Conservation (phyloP, 2,329 filamentous ascomycete genomes). For the Neofusicoccum sp. region DNA sequence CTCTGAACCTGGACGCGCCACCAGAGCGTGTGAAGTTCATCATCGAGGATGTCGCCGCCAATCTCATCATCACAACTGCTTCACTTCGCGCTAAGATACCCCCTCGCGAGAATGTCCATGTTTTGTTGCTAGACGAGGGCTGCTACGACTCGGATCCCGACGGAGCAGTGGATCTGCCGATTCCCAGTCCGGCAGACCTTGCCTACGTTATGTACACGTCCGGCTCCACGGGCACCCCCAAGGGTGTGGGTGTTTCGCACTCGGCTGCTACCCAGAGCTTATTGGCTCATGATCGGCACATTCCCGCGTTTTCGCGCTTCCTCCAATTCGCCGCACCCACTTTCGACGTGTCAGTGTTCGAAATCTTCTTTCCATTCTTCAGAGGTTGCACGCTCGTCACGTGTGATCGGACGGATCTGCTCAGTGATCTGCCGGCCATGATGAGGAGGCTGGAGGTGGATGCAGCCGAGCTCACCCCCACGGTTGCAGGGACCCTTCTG, state of each 20-base stretch:
- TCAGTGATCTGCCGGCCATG: conserved; percentile 69
- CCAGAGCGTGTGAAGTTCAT: conserved; percentile 77
- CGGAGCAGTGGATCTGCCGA: conserved; percentile 1
- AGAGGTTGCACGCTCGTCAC: conserved; percentile 71
- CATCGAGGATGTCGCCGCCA: conserved; percentile 69
- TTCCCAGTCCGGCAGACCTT: conserved; percentile 39
- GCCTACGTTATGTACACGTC: conserved; percentile 95
- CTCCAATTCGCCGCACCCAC: conserved; percentile 90
- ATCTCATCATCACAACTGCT: conserved; percentile 63
- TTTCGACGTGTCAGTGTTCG: conserved; percentile 92
- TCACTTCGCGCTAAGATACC: conserved; percentile 43
- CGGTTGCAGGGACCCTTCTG: conserved; percentile 76
- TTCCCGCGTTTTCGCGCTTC: conserved; percentile 75
- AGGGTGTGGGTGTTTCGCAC: conserved; percentile 83
- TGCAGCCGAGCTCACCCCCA: conserved; percentile 85
- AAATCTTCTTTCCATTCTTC: conserved; percentile 85
- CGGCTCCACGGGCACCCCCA: conserved; percentile 83
- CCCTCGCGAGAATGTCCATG: conserved; percentile 32
- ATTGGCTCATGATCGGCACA: conserved; percentile 73
- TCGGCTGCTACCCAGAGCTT: conserved; percentile 76
- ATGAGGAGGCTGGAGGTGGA: conserved; percentile 69
- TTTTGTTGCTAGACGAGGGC: conserved; percentile 43
- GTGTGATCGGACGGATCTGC: conserved; percentile 66
- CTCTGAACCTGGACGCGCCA: conserved; percentile 75
- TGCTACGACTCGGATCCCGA: neutral